phyloP scores from a whole-genome alignment of 2,329 filamentous ascomycete genomes.

The Arachnopeziza araneosa region DNA sequence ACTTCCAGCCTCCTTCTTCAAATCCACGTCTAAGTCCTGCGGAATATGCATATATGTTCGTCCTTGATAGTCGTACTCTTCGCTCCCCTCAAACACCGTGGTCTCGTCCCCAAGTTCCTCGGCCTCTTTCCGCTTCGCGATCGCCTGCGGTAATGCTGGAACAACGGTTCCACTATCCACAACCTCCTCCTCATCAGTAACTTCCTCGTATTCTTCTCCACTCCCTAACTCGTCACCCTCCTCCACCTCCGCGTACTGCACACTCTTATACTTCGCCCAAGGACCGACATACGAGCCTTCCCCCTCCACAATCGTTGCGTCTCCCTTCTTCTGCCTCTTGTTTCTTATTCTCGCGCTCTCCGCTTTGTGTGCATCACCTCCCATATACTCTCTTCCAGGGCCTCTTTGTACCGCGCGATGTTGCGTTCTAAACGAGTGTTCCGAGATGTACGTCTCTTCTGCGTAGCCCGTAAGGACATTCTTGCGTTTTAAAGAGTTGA shows the following conservation, averaged over 20 bases:
- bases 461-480: conserved; percentile 82
- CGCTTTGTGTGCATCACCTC: conserved; percentile 58
- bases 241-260: conserved; percentile 68
- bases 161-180: conserved; percentile 59
- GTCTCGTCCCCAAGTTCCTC: conserved; percentile 67
- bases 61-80: conserved; percentile 88
- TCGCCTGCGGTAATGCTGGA: conserved; percentile 48
- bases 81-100: conserved; percentile 77
- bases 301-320: conserved; percentile 78
- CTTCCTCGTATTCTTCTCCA: conserved; percentile 72
- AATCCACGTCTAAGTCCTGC: conserved; percentile 79
- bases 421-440: conserved; percentile 82
- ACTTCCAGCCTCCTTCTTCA: conserved; percentile 74
- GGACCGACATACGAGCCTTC: conserved; percentile 86
- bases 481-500: conserved; percentile 63
- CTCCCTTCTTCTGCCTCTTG: conserved; percentile 81
- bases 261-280: conserved; percentile 78
- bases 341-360: conserved; percentile 60
- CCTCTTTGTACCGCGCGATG: conserved; percentile 77
- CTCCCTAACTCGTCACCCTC: conserved; percentile 70
- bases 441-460: conserved; percentile 82
- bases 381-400: conserved; percentile 50
- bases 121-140: conserved; percentile 50
- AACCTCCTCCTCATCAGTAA: conserved; percentile 59
- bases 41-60: conserved; percentile 97